Conservation (phyloP, 2,329 filamentous ascomycete genomes). For the Pseudogymnoascus sp. region DNA sequence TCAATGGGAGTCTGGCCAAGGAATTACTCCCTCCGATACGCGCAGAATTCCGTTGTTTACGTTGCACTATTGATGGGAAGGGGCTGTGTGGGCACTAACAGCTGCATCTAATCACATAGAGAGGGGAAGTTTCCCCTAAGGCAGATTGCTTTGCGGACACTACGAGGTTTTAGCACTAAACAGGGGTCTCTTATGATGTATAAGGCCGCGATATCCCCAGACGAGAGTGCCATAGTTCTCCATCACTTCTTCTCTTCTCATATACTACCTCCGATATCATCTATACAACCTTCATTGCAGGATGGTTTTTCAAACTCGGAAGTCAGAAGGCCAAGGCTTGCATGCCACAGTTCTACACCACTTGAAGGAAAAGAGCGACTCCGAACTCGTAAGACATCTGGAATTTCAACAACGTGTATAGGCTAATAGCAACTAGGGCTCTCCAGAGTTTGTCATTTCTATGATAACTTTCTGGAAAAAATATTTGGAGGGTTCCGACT, state of each 20-base stretch:
- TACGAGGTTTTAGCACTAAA: background rate
- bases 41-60: background rate
- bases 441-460: background rate
- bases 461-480: background rate
- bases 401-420: background rate
- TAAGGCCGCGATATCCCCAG: background rate
- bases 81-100: background rate
- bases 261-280: background rate
- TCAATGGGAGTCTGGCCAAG: background rate
- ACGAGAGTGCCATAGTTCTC: background rate
- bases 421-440: background rate
- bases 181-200: background rate
- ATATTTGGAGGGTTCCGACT: background rate
- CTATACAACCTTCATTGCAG: background rate
- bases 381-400: background rate
- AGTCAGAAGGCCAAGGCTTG: no score
- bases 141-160: background rate
- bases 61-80: background rate
- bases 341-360: no score
- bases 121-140: background rate
- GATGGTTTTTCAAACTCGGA: no score
- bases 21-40: no score
- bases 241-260: background rate
- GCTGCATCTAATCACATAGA: background rate
- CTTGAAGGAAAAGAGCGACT: no score